Evolutionary conservation across 2,329 filamentous ascomycete genomes (phyloP), one percentile per base, ranked within the genome.

Genomic region (Mollisia scopiformis): DNA sequence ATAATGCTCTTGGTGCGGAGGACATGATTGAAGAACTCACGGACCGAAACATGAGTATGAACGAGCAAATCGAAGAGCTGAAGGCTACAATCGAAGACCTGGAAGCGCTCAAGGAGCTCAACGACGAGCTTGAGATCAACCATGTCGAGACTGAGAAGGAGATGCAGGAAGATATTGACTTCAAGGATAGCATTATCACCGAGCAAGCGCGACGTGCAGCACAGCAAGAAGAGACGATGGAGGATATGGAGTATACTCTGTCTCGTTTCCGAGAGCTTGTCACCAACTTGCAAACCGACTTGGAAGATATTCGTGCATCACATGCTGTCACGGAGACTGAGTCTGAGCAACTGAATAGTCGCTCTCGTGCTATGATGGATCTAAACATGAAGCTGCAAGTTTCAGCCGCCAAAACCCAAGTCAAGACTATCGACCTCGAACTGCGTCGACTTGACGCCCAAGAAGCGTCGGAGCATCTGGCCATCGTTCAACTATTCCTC

Each of bases 331-430:
- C 93, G 0, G 95, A 98, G 75, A 89, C 89, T 16, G 93, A 98
- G 74, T 93, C 94, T 0, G 93, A 93, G 73, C 92, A 98, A 74
- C 85, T 98, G 58, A 93, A 89, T 66, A 91, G 86, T 69, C 90
- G 92, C 64, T 96, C 94, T 47, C 87, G 93, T 64, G 93, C 94
- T 57, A 96, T 99, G 89, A 91, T 97, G 86, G 94, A 99, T 71
- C 84, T 99, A 49, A 98, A 98, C 75, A 86, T 94, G 84, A 96
- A 96, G 77, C 84, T 99, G 46, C 94, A 97, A 72, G 85, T 91
- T 58, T 96, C 93, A 13, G 93, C 93, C 11, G 86, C 92, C 41
- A 97, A 97, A 79, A 90, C 94, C 2, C 94, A 97, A 74, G 88
- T 92, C 71, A 98, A 97, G 79, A 93, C 93, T 0, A 96, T 99